Evolutionary conservation across 192 early-diverging fungal genomes (phyloP), one percentile per base, ranked within the genome.

Genomic region (Thoreauomyces humboldtii): DNA sequence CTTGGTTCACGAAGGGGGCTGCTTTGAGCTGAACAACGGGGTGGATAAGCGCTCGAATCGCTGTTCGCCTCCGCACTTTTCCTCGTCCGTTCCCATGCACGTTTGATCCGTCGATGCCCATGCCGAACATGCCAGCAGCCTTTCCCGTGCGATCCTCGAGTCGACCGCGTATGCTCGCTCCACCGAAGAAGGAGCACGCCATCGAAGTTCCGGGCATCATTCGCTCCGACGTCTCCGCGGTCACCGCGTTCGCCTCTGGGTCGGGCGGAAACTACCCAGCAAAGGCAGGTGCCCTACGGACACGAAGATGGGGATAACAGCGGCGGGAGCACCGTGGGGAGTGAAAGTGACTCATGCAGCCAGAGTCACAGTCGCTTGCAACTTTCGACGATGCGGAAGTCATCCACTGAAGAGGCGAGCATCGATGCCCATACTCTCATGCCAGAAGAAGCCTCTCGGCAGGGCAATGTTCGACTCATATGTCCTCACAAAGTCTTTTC

Each of bases 41-140:
- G 50, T 31, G 21, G 25, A 22, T 31, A 22, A 9, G 17, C 17
- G 27, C 25, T 52, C 50, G 2, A 14, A 31, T 17, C 3, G 17
- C 4, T 15, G 21, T 29, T 52, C 50, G 50, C 50, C 46, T 38
- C n/a, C 31, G 48, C 15, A 33, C 31, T 52, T 55, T 31, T 31
- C 24, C 7, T 29, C 64, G 11, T 57, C 53, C 1, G 27, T 66
- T 17, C 64, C 64, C 1, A 55, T 55, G 41, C 53, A 55, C 27
- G 64, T 66, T n/a, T 6, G 64, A 66, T 43, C 64, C 64, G 6
- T 25, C 51, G 11, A 33, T 66, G 34, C 64, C 64, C 24, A 66
- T 66, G 64, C 48, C 61, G 9, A 63, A 37, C 24, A 34, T 57
- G 55, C 55, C 55, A 17, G 50, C 50, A 15, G 50, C 27, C 29